These are phyloP conservation scores for Cryptosporidium sp. DNA, from an alignment of 169 alveolate species.

Conservation along the genomic window DNA sequence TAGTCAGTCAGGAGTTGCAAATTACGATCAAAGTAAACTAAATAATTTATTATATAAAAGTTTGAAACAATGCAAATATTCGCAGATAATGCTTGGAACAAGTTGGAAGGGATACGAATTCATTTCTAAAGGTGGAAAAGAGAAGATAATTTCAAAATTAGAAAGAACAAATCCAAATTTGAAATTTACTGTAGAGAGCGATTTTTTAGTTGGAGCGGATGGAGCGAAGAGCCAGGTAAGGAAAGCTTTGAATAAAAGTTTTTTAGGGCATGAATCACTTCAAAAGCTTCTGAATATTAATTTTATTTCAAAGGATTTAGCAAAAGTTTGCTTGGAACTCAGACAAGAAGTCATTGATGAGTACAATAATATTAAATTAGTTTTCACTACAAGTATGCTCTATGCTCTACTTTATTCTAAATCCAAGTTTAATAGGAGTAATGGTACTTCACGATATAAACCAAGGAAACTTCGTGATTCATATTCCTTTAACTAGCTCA, in stretches of 20 bases:
- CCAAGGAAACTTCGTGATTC: conserved; percentile 91
- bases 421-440: conserved; percentile 83
- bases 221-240: conserved; percentile 80
- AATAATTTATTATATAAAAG: background rate
- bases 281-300: conserved; percentile 89
- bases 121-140: background rate
- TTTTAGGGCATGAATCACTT: conserved; percentile 77
- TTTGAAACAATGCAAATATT: background rate
- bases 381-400: conserved; percentile 85
- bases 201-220: conserved; percentile 81
- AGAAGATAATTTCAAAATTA: conserved; percentile 46
- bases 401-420: conserved; percentile 89
- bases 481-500: conserved; percentile 87
- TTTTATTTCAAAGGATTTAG: conserved; percentile 84
- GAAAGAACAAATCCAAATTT: conserved; percentile 63
- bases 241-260: conserved; percentile 55
- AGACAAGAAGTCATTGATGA: background rate
- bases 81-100: background rate
- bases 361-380: background rate
- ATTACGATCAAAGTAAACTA: conserved; percentile 7
- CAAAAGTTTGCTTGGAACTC: conserved; percentile 77
- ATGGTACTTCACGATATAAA: conserved; percentile 89
- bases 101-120: conserved; percentile 5
- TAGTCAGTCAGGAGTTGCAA: background rate
- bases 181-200: conserved; percentile 81